These are phyloP conservation scores for Acaromyces ingoldii DNA, from an alignment of 1,284 basidiomycete species.

Conservation along the genomic window DNA sequence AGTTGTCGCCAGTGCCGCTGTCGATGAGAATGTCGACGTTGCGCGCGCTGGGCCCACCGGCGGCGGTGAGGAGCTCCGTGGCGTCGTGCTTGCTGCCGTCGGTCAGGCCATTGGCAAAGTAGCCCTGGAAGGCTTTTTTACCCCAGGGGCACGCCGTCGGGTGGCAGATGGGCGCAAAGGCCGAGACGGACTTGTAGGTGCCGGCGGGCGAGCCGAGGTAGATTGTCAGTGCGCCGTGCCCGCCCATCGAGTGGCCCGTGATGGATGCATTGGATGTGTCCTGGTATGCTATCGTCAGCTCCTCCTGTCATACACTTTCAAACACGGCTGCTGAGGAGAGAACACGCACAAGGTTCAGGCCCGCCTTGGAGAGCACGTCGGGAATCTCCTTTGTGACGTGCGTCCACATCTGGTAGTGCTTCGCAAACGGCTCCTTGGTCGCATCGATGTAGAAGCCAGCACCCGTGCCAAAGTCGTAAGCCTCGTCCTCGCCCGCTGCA, in stretches of 20 bases:
- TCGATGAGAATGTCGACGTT: conserved; percentile 48
- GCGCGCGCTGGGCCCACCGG: conserved; percentile 54
- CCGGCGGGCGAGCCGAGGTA: conserved; percentile 66
- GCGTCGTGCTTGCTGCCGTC: conserved; percentile 82
- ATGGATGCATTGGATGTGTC: conserved; percentile 35
- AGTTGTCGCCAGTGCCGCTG: conserved; percentile 72
- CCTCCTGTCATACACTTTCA: background rate
- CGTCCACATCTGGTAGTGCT: conserved; percentile 47
- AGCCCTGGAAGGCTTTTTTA: conserved; percentile 83
- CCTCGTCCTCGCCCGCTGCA: conserved; percentile 74
- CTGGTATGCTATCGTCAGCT: no score
- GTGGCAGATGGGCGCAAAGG: conserved; percentile 87
- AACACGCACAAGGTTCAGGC: conserved; percentile 29
- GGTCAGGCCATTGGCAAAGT: conserved; percentile 65
- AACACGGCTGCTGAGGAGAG: background rate
- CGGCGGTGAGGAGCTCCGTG: conserved; percentile 69
- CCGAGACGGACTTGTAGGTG: conserved; percentile 79
- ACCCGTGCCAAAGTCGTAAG: conserved; percentile 60
- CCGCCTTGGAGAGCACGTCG: conserved; percentile 12
- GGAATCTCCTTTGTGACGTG: conserved; percentile 39
- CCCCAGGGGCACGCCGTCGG: conserved; percentile 87
- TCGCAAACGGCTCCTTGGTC: conserved; percentile 38
- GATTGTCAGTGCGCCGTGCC: conserved; percentile 86
- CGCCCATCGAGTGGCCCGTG: conserved; percentile 69
- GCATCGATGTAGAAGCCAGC: conserved; percentile 50